Evolutionary conservation across 352 stramenopile genomes (phyloP).

Genomic region (Halophytophthora batemanensis): DNA sequence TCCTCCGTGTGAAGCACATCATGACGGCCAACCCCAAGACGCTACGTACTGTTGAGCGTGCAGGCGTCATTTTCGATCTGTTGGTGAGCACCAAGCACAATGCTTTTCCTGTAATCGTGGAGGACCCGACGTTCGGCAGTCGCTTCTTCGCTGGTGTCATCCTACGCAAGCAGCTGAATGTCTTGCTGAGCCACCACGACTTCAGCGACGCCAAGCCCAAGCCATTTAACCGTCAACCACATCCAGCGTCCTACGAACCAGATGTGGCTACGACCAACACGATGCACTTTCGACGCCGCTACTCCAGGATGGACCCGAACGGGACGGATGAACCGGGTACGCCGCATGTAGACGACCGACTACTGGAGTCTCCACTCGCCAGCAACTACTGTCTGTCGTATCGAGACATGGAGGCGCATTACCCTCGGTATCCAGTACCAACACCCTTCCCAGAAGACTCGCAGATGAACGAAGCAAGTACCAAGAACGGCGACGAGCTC

Average conservation of each 20-base stretch:
- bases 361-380: slow-evolving; percentile 33
- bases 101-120: slow-evolving; percentile 84
- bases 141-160: slow-evolving; percentile 82
- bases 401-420: slow-evolving; percentile 78
- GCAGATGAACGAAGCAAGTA: slow-evolving; percentile 20
- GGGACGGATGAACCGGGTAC: slow-evolving; percentile 28
- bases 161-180: slow-evolving; percentile 77
- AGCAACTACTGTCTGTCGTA: slow-evolving; percentile 70
- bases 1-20: slow-evolving; percentile 88
- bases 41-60: slow-evolving; percentile 90
- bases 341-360: slow-evolving; percentile 38
- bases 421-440: slow-evolving; percentile 77
- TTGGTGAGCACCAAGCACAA: slow-evolving; percentile 86
- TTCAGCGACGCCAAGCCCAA: slow-evolving; percentile 65
- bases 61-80: slow-evolving; percentile 92
- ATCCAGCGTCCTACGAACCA: slow-evolving; percentile 37
- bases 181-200: slow-evolving; percentile 68
- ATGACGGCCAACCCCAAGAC: slow-evolving; percentile 95
- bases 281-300: slow-evolving; percentile 15
- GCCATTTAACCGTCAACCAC: slow-evolving; percentile 68
- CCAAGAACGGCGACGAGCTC: slow-evolving; percentile 32
- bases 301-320: slow-evolving; percentile 4
- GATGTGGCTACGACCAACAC: slow-evolving; percentile 29
- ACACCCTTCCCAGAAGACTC: slow-evolving; percentile 35
- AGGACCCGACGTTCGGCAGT: slow-evolving; percentile 80